Evolutionary conservation across 2,329 filamentous ascomycete species (phyloP).

Genomic region (Alternaria consortialis): DNA sequence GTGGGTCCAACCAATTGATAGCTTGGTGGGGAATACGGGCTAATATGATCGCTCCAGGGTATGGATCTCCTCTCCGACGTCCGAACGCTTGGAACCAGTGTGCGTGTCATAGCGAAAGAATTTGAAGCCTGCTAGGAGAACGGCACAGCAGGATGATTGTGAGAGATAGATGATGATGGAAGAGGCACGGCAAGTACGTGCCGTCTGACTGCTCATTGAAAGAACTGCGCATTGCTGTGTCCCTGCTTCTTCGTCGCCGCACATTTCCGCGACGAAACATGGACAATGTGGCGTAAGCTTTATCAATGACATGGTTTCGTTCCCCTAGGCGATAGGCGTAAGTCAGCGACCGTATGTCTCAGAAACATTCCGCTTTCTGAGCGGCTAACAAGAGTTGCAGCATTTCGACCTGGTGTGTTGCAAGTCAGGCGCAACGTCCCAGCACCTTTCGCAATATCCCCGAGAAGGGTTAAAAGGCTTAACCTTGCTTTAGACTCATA

Average conservation of each 20-base stretch:
- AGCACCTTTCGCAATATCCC: background rate
- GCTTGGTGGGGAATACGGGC: background rate
- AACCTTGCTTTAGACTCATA: background rate
- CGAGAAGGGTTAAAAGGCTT: background rate
- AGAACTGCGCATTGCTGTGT: background rate
- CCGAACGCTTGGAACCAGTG: constrained; percentile 6
- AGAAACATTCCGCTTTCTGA: background rate
- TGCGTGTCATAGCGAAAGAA: constrained; percentile 8
- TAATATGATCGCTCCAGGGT: constrained; percentile 12
- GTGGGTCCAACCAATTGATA: background rate
- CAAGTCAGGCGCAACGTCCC: background rate
- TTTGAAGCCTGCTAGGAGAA: background rate
- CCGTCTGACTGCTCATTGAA: constrained; percentile 4
- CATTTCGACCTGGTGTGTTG: background rate
- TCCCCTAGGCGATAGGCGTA: background rate
- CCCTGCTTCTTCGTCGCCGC: background rate
- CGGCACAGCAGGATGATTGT: background rate
- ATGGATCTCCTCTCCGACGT: constrained; percentile 21
- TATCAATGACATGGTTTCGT: background rate
- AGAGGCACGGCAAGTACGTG: background rate
- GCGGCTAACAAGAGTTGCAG: background rate
- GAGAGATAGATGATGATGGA: background rate
- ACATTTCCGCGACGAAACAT: constrained; percentile 1
- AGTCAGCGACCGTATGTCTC: constrained; percentile 1
- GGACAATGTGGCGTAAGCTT: constrained; percentile 3